Evolutionary conservation across 306 rosid species (phyloP).

Genomic region (Rosa rugosa): DNA sequence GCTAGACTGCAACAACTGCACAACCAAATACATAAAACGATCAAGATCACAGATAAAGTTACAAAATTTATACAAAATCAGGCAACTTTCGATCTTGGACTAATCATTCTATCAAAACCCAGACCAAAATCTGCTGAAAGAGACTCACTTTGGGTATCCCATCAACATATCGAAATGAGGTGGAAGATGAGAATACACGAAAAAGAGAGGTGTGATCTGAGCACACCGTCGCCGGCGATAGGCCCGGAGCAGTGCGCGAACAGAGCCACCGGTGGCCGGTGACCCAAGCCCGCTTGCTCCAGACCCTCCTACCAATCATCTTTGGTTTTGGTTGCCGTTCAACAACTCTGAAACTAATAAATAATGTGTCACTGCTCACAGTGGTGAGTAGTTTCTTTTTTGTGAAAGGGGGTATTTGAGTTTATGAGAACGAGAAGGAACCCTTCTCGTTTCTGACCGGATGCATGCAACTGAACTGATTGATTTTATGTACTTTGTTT

Average conservation of each 20-base stretch:
- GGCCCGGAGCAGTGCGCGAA: background rate
- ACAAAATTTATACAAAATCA: background rate
- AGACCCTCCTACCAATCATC: conserved; percentile 42
- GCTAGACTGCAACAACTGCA: conserved; percentile 38
- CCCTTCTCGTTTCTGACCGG: too few species aligned
- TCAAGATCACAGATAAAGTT: background rate
- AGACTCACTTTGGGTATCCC: conserved; percentile 35
- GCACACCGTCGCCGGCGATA: conserved; percentile 3
- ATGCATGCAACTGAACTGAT: too few species aligned
- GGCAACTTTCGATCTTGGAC: background rate
- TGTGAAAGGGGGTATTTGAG: too few species aligned
- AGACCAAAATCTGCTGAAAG: background rate
- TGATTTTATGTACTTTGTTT: too few species aligned
- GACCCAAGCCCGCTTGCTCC: conserved; percentile 29
- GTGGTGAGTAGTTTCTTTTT: too few species aligned
- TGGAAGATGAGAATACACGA: conserved; percentile 13
- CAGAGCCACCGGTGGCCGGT: conserved; percentile 27
- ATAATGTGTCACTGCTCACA: background rate
- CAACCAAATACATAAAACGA: background rate
- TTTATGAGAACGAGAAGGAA: too few species aligned
- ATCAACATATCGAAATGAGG: conserved; percentile 24
- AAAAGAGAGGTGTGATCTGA: conserved; percentile 5
- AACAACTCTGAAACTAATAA: background rate
- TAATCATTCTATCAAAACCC: background rate
- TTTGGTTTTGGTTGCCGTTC: background rate